These are phyloP conservation scores for Monilinia fructigena DNA, from an alignment of 2,329 filamentous ascomycete species.

Conservation along the genomic window DNA sequence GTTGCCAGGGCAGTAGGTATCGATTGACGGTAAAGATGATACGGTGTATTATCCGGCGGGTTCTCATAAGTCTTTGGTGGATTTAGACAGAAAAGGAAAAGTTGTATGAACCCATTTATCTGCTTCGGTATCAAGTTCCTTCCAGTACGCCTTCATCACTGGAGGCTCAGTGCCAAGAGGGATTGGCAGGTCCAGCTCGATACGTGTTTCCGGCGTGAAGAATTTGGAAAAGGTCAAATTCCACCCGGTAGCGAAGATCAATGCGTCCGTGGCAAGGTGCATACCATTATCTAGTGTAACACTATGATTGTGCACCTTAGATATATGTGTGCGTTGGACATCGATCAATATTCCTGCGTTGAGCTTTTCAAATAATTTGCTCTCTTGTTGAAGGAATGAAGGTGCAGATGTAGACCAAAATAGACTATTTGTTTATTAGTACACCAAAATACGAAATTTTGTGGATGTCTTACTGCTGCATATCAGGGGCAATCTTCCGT, in stretches of 20 bases:
- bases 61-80: constrained; percentile 16
- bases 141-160: constrained; percentile 12
- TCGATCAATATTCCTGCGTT: constrained; percentile 14
- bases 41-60: constrained; percentile 10
- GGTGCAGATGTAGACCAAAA: constrained; percentile 22
- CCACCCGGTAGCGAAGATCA: constrained; percentile 24
- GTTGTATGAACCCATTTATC: constrained; percentile 21
- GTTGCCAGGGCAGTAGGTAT: constrained; percentile 35
- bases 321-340: constrained; percentile 19
- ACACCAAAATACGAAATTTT: background rate
- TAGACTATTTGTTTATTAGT: constrained; percentile 10
- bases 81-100: constrained; percentile 24
- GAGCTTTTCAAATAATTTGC: constrained; percentile 14
- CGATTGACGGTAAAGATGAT: constrained; percentile 46
- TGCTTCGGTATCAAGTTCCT: background rate
- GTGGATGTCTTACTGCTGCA: constrained; percentile 12
- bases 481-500: constrained; percentile 19
- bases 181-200: constrained; percentile 21
- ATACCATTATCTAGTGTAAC: constrained; percentile 17
- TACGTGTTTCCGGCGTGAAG: constrained; percentile 5
- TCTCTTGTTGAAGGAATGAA: constrained; percentile 16
- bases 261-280: background rate
- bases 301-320: background rate
- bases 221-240: constrained; percentile 21
- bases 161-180: constrained; percentile 6